Base-by-base conservation (phyloP, 306 rosid genomes). In the Dryas drummondii region DNA sequence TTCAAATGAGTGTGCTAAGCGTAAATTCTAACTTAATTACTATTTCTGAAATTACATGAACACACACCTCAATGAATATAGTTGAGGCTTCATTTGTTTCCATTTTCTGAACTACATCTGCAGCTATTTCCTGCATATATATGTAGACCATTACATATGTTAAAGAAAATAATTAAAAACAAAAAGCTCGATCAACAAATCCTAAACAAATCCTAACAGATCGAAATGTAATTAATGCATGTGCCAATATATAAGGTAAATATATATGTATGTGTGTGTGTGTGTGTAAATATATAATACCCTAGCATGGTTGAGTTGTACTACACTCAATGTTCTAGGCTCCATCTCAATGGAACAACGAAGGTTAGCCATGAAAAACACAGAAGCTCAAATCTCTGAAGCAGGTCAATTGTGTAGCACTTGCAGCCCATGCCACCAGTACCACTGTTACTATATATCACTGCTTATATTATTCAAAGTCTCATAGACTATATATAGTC, bases 311-410 rank as follows among this genome's bases (percentile, higher is more conserved):
- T 82, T 71, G 81, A 93, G 88, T 59, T 89, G 88, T 48, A 71
- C 82, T 84, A 60, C 81, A 54, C 77, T 89, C 64, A 93, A 74
- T 59, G 98, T 93, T 82, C 77, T 87, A 41, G 96, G 97, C 89
- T 93, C 97, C 71, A 80, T 7, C 64, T 93, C 98, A 79, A 93
- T 89, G 80, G 94, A 55, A 80, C 92, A 88, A 65, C 83, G 66
- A 4, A 72, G 59, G n/a, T 80, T 82, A 50, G 88, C 90, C 91
- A 91, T 85, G 17, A 8, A 54, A 9, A 67, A 16, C 75, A 37
- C 42, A 45, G 11, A 77, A 81, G 52, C 17, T 5, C 42, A 52
- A 17, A 70, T 74, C 68, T 76, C 56, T 16, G 61, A 7, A 65
- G 56, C 82, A 70, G 50, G 17, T 64, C 74, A 73, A 75, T 55